phyloP scores from a whole-genome alignment of 495 filamentous ascomycete genomes.

The Penicilliopsis zonata region DNA sequence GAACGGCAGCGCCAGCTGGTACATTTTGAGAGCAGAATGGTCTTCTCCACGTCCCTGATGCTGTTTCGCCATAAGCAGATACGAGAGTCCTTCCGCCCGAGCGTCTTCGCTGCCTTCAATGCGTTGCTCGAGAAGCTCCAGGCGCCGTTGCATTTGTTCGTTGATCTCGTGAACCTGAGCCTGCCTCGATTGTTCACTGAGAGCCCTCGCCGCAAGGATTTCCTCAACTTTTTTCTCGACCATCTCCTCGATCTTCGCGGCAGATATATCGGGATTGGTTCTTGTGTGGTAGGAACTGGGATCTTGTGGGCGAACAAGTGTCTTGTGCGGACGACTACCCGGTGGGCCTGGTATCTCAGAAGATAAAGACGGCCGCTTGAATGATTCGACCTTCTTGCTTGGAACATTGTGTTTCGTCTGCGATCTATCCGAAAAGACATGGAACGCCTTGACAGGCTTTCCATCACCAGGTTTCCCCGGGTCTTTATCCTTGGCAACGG shows the following conservation, averaged over 20 bases:
- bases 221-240: constrained; percentile 86
- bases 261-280: constrained; percentile 41
- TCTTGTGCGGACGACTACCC: constrained; percentile 19
- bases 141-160: constrained; percentile 64
- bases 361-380: constrained; percentile 27
- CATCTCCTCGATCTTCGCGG: constrained; percentile 77
- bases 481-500: constrained; percentile 35
- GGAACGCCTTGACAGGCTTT: constrained; percentile 71
- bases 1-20: constrained; percentile 67
- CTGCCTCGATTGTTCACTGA: constrained; percentile 34
- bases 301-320: constrained; percentile 16
- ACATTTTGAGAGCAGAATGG: constrained; percentile 68
- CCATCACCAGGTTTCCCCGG: constrained; percentile 39
- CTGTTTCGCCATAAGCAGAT: constrained; percentile 82
- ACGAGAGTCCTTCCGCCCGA: constrained; percentile 69
- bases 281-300: constrained; percentile 17
- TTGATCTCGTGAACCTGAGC: constrained; percentile 47
- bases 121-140: constrained; percentile 75
- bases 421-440: constrained; percentile 64
- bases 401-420: constrained; percentile 30
- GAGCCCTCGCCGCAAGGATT: constrained; percentile 59
- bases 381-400: constrained; percentile 25
- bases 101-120: constrained; percentile 67
- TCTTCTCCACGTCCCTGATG: constrained; percentile 76
- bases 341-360: constrained; percentile 12